Evolutionary conservation across 305 asterid species (phyloP), one percentile per base, ranked within the genome.

Genomic region (Stenogyne calaminthoides): DNA sequence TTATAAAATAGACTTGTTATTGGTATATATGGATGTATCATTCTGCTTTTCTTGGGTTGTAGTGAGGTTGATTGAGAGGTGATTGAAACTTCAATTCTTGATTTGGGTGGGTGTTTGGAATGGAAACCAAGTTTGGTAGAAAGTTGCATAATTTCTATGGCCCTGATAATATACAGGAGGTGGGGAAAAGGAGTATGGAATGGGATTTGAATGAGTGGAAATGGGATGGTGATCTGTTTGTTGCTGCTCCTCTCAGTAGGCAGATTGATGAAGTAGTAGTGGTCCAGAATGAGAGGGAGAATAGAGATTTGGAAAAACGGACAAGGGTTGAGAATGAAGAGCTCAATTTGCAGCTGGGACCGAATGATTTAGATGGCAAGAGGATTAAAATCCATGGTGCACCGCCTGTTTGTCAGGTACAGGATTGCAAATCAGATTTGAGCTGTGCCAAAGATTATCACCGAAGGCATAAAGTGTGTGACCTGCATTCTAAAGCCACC

Each of bases 171-270:
- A 49, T 86, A 78, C 77, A 84, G 79, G 82, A 76, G 14, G 49
- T 80, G 60, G 96, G 96, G 76, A 89, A 88, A 72, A 88, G 68
- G 84, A 81, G 72, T 29, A 58, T 73, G 75, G 99, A 94, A 37
- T 94, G 98, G 98, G 95, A 88, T 84, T 83, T 84, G 83, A 94
- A 83, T 78, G 95, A 89, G 9, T 94, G 98, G 97, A 86, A 72
- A 72, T 94, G 99, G 99, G 99, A 94, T 75, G 97, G 99, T 10
- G 98, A 92, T 85, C 40, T 85, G 64, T 89, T 88, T 34, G 70
- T 78, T 25, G 98, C 96, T 67, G 54, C 89, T 52, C 96, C 92
- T 9, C 66, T 87, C 47, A 85, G 88, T 64, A 79, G 84, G 85
- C 93, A 86, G 84, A 77, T 90, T 34, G 88, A 78, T 77, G 91